Percentiles rank a stretch among this genome's conserved stretches.
Evolutionary conservation across 2,329 filamentous ascomycete genomes (phyloP).

Genomic region (Trichoderma sp.): DNA sequence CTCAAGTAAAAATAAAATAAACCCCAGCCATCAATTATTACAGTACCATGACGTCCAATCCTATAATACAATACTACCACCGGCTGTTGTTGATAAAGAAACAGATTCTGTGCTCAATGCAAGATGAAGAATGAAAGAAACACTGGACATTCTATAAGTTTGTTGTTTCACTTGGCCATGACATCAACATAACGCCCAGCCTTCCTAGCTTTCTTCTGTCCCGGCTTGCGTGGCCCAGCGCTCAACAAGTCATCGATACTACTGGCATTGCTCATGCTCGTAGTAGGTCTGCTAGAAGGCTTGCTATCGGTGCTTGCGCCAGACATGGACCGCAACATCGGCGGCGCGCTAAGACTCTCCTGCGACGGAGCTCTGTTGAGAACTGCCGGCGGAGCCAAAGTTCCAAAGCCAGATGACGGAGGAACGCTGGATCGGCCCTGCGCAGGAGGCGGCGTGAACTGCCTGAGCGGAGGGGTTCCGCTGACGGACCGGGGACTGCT

Average conservation of each 20-base stretch:
- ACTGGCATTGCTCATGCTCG: conserved; percentile 85
- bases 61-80: conserved; percentile 15
- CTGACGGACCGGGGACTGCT: conserved; percentile 52
- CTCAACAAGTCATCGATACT: conserved; percentile 92
- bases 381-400: conserved; percentile 29
- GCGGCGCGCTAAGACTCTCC: conserved; percentile 39
- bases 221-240: conserved; percentile 64
- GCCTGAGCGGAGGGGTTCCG: conserved; percentile 49
- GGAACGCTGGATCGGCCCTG: conserved; percentile 33
- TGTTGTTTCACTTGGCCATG: conserved; percentile 67
- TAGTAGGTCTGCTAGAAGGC: conserved; percentile 68
- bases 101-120: not conserved
- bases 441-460: conserved; percentile 34
- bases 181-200: conserved; percentile 91
- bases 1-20: not conserved
- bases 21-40: not conserved
- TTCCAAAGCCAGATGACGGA: conserved; percentile 30
- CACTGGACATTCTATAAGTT: not conserved
- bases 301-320: conserved; percentile 42
- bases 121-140: conserved; percentile 18
- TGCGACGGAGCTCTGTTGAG: conserved; percentile 36
- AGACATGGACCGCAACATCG: conserved; percentile 49
- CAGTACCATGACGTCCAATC: conserved; percentile 8
- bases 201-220: conserved; percentile 71
- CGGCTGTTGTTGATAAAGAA: not conserved